Base-by-base conservation (phyloP, 352 stramenopile genomes). In the Phytopythium chamaehyphon region DNA sequence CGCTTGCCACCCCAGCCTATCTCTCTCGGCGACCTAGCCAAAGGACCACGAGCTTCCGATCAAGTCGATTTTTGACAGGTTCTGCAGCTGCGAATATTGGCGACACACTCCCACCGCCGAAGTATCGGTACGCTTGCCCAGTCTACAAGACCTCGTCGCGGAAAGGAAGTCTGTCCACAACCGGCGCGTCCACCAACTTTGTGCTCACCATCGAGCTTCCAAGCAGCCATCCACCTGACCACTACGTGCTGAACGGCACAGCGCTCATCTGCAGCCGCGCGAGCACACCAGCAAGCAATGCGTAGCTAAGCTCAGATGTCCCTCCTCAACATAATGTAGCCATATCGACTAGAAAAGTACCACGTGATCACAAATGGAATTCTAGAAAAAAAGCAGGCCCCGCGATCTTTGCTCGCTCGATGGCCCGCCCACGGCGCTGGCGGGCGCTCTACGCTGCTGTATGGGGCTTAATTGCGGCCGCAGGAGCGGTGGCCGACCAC, bases 171-270 rank as follows among this genome's bases (percentile, higher is more conserved):
- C 59, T 98, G 22, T 95, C 80, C 23, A 98, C 93, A 1, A 98
- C 90, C 1, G 93, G 93, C 28, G 96, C 93, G 57, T 96, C 82
- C 7, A 97, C 90, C 18, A 98, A 97, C 71, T 95, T 96, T 53
- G 83, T 98, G 23, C 61, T 98, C 7, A 71, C 90, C 6, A 86
- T 98, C 23, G 84, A 97, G 16, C 61, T 98, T 12, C 76, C 86
- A 3, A 90, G 80, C 33, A 73, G 93, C 31, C 63, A 74, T 5
- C 52, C 73, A 1, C 60, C 89, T 0, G 71, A 94, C 45, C 73
- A 90, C 52, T 97, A 96, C 75, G 72, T 96, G 8, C 73, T 97
- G 14, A 93, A 96, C 48, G 92, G 92, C 46, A 86, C 95, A 0
- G 92, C 92, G 7, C 62, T 92, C 14, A 69, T 98, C 14, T 95